phyloP scores from a whole-genome alignment of 108 stramenopile genomes.

The Skeletonema grethae region DNA sequence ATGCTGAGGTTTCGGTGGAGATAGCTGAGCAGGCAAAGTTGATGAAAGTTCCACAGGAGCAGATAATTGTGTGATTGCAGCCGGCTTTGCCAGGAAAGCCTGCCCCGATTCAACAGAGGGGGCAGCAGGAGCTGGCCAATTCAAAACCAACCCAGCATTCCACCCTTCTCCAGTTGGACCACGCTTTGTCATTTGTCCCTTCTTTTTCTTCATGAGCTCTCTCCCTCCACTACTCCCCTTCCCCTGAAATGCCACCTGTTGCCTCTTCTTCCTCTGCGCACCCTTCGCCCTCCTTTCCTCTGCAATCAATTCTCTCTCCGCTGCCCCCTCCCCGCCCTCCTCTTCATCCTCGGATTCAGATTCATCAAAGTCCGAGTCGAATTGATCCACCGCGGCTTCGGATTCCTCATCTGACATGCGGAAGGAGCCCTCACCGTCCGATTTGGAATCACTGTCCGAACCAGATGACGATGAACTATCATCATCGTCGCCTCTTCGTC shows the following conservation, averaged over 20 bases:
- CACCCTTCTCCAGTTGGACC: constrained; percentile 65
- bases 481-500: neutral
- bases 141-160: constrained; percentile 84
- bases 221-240: constrained; percentile 47
- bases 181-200: constrained; percentile 37
- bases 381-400: constrained; percentile 61
- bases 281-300: constrained; percentile 49
- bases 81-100: neutral
- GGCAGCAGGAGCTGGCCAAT: constrained; percentile 54
- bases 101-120: neutral
- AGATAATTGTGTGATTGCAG: neutral
- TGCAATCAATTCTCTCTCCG: constrained; percentile 53
- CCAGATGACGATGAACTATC: constrained; percentile 11
- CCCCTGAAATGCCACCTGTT: constrained; percentile 14
- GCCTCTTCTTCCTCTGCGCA: constrained; percentile 30
- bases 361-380: constrained; percentile 91
- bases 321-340: constrained; percentile 53
- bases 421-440: constrained; percentile 63
- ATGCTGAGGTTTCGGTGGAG: neutral
- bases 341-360: constrained; percentile 72
- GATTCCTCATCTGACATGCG: constrained; percentile 81
- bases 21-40: neutral
- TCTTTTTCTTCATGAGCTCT: constrained; percentile 47
- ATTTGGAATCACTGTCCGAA: constrained; percentile 1
- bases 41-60: constrained; percentile 3